Percentiles rank a stretch among this genome's conserved stretches.
Conservation (phyloP, 768 basidiomycete genomes). For the Mycena maculata region DNA sequence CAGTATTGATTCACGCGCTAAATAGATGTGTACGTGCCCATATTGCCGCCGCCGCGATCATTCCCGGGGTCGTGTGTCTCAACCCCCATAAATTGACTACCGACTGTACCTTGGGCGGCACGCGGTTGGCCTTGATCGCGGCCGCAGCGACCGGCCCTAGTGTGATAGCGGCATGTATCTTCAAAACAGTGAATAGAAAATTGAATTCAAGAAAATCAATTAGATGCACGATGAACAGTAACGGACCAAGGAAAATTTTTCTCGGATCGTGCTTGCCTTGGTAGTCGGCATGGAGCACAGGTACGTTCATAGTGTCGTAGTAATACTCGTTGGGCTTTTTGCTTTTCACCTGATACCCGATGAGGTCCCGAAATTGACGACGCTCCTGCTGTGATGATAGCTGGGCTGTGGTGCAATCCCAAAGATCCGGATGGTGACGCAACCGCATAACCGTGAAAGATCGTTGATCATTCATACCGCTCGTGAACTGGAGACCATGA, state of each 20-base stretch:
- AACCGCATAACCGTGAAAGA: background rate
- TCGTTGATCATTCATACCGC: slow-evolving; percentile 4
- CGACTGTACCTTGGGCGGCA: background rate
- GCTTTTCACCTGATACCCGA: background rate
- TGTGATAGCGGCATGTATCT: slow-evolving; percentile 22
- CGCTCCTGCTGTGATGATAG: background rate
- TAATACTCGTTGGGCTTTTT: background rate
- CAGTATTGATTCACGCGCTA: background rate
- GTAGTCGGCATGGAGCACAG: slow-evolving; percentile 14
- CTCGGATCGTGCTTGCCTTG: background rate
- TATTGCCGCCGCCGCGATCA: slow-evolving; percentile 12
- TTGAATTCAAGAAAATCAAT: background rate
- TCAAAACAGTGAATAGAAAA: background rate
- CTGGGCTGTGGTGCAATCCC: background rate
- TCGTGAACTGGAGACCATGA: background rate
- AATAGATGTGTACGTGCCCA: slow-evolving; percentile 3
- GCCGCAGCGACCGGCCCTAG: background rate
- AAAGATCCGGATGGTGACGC: background rate
- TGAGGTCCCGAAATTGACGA: background rate
- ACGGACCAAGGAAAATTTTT: slow-evolving; percentile 9
- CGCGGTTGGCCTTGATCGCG: background rate
- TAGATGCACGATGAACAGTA: slow-evolving; percentile 3
- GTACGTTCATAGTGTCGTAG: slow-evolving; percentile 19
- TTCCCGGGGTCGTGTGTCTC: slow-evolving; percentile 20
- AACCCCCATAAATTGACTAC: slow-evolving; percentile 8